phyloP scores from a whole-genome alignment of 352 stramenopile genomes.

The Phytophthora sp. region DNA sequence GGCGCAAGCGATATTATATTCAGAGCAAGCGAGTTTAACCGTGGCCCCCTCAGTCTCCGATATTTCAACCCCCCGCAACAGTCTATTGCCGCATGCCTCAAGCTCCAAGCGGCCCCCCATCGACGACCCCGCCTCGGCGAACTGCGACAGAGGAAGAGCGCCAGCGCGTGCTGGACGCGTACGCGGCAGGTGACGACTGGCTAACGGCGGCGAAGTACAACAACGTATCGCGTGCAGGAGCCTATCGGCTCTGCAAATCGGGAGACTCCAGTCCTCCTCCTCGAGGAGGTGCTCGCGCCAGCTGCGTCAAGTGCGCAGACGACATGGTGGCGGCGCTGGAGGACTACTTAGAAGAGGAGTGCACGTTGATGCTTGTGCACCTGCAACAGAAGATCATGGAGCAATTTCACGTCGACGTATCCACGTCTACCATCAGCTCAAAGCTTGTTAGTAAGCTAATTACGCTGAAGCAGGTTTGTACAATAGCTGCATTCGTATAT shows the following conservation, averaged over 20 bases:
- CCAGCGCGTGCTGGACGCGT: background rate
- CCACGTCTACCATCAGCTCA: background rate
- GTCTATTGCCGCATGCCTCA: no score
- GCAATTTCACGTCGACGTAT: background rate
- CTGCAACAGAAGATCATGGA: no score
- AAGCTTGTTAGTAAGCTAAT: background rate
- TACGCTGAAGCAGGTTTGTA: background rate
- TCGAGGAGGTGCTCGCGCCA: background rate
- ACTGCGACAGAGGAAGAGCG: background rate
- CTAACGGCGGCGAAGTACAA: background rate
- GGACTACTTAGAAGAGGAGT: background rate
- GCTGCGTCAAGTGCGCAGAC: background rate
- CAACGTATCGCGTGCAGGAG: background rate
- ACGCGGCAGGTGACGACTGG: background rate
- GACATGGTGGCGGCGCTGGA: background rate
- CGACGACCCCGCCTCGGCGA: no score
- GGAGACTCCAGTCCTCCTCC: background rate
- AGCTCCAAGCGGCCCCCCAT: no score
- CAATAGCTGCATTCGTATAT: background rate
- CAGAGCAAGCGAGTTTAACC: no score
- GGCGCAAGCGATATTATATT: no score
- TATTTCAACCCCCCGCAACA: no score
- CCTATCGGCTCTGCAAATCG: background rate
- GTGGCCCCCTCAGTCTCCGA: no score
- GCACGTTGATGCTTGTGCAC: no score